phyloP scores from a whole-genome alignment of 129 eudicot genomes.

The Scalesia atractyloides region DNA sequence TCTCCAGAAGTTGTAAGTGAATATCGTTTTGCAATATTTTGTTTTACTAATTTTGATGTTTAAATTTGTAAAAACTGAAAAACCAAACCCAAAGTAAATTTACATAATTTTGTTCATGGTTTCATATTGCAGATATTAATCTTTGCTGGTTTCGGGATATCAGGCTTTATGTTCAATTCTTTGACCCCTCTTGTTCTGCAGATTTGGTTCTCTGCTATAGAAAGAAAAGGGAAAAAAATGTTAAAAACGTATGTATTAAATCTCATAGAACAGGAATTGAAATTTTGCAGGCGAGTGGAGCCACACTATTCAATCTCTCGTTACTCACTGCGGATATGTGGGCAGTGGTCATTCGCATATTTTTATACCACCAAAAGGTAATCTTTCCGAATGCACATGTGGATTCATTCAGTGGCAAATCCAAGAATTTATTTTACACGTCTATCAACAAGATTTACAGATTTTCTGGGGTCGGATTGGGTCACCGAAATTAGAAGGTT shows the following conservation, averaged over 20 bases:
- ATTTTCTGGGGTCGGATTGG: neutral
- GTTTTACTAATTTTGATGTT: neutral
- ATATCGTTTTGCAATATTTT: neutral
- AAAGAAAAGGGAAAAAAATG: neutral
- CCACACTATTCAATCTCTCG: conserved; percentile 88
- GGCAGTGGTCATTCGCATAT: conserved; percentile 78
- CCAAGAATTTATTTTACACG: neutral
- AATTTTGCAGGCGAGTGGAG: conserved; percentile 66
- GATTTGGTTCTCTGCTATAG: conserved; percentile 41
- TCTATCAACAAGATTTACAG: neutral
- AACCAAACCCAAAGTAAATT: neutral
- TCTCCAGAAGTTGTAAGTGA: conserved; percentile 68
- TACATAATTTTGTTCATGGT: neutral
- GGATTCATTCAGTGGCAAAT: neutral
- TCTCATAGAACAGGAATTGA: neutral
- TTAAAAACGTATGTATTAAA: neutral
- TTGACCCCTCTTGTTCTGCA: conserved; percentile 73
- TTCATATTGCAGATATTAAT: conserved; percentile 52
- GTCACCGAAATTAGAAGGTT: neutral
- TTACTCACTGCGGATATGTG: conserved; percentile 93
- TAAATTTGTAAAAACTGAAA: neutral
- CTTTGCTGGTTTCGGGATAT: conserved; percentile 57
- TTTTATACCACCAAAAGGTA: conserved; percentile 82
- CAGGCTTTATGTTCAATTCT: conserved; percentile 57
- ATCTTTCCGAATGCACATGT: neutral